Base-by-base conservation (phyloP, 331 rosid genomes). In the Acacia pycnantha region DNA sequence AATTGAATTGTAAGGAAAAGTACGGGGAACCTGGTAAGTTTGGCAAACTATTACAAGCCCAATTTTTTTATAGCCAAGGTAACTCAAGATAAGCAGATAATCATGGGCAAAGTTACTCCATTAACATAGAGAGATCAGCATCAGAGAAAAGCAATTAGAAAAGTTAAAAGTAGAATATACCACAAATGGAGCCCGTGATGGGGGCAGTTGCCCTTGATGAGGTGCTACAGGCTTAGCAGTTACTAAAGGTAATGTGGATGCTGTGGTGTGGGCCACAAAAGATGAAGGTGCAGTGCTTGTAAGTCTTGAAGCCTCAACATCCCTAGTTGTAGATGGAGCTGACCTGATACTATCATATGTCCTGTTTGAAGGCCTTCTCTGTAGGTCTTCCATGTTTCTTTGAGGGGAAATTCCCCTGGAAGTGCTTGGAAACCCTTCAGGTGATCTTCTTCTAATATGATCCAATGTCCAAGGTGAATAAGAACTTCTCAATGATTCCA, bases 381-480 rank as follows among this genome's bases (percentile, higher is more conserved):
- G 86, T 44, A 79, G 62, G 83, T 85, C 86, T 56, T 86, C 86
- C 59, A 21, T 80, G 79, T 85, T 84, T 64, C 87, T 85, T 43
- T 67, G 87, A 27, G 87, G 89, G 53, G 91, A 87, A 78, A 85
- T 77, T 35, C 78, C 90, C 86, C 97, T 86, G 31, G 93, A 91
- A 66, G 88, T 80, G 77, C 86, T 84, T 46, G 81, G 85, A 85
- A 79, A 84, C 81, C 89, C 88, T 54, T 91, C 95, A 13, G 97
- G 98, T 15, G 99, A 95, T 87, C 94, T 85, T 88, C 79, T 85
- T 80, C 97, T 90, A 54, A 91, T 81, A 84, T 90, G 96, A 75
- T 96, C 98, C 85, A 88, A 83, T 37, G 95, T 86, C 99, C 98
- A 96, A 33, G 98, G 81, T 65, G 99, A 91, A 88, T 87, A 92